Conservation (phyloP, 805 yeast genomes). For the Hemisphaericaspora nanyangensis region DNA sequence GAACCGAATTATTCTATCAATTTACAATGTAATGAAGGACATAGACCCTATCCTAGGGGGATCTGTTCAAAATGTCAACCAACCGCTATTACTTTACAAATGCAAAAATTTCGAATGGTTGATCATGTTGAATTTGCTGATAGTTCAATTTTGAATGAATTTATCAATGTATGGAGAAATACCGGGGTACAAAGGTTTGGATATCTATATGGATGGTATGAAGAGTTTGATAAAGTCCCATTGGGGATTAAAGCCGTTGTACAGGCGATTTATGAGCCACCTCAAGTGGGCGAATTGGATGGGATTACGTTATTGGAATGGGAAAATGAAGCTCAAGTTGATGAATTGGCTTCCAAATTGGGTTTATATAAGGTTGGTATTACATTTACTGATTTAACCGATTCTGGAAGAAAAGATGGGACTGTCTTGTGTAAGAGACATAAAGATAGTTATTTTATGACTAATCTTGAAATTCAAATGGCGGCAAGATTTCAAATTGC, state of each 20-base stretch:
- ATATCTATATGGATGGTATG: slow-evolving; percentile 77
- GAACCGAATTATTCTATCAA: slow-evolving; percentile 67
- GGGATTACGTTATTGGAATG: slow-evolving; percentile 63
- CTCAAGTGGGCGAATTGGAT: slow-evolving; percentile 82
- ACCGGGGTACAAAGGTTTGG: slow-evolving; percentile 89
- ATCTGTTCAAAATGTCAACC: slow-evolving; percentile 97
- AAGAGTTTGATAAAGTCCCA: slow-evolving; percentile 76
- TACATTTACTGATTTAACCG: slow-evolving; percentile 85
- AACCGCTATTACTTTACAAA: slow-evolving; percentile 86
- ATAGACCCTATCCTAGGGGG: slow-evolving; percentile 91
- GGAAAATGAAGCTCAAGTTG: slow-evolving; percentile 53
- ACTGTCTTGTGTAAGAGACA: slow-evolving; percentile 90
- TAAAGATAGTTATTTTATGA: slow-evolving; percentile 81
- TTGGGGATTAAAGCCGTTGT: slow-evolving; percentile 92
- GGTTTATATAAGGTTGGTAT: slow-evolving; percentile 77
- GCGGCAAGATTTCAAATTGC: slow-evolving; percentile 74
- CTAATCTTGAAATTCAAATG: slow-evolving; percentile 81
- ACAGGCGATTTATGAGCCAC: slow-evolving; percentile 90
- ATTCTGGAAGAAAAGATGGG: slow-evolving; percentile 84
- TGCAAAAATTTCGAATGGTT: slow-evolving; percentile 90
- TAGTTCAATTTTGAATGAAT: slow-evolving; percentile 68
- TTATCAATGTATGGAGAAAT: slow-evolving; percentile 88
- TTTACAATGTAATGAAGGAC: slow-evolving; percentile 70
- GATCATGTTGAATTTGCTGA: slow-evolving; percentile 92
- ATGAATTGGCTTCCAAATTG: slow-evolving; percentile 50